Percentiles rank a stretch among this genome's conserved stretches.
Evolutionary conservation across 2,329 filamentous ascomycete genomes (phyloP).

Genomic region (Mycosphaerelloides madeirae): DNA sequence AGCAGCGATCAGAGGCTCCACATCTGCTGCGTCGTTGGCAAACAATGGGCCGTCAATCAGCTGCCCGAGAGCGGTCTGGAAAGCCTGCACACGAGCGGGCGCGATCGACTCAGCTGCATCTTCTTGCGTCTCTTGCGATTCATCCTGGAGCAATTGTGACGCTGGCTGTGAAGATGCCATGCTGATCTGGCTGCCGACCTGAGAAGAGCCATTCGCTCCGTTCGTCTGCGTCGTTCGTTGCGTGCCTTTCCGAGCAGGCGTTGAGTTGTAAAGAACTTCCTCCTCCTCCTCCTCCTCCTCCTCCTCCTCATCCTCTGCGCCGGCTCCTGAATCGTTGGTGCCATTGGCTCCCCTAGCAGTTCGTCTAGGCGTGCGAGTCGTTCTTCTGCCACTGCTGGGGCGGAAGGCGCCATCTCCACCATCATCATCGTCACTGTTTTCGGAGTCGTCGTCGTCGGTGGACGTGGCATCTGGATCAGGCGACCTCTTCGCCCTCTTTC

Average conservation of each 20-base stretch:
- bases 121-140: constrained; percentile 42
- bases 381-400: constrained; percentile 19
- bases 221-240: constrained; percentile 33
- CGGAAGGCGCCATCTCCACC: constrained; percentile 36
- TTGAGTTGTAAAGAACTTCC: constrained; percentile 50
- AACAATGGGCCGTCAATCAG: constrained; percentile 81
- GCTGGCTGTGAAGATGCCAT: constrained; percentile 75
- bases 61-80: constrained; percentile 76
- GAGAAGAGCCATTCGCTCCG: constrained; percentile 36
- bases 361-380: constrained; percentile 25
- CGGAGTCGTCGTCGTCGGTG: constrained; percentile 52
- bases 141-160: constrained; percentile 60
- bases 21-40: constrained; percentile 73
- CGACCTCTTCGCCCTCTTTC: constrained; percentile 66
- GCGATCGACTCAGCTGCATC: constrained; percentile 49
- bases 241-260: constrained; percentile 11
- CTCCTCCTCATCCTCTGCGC: constrained; percentile 19
- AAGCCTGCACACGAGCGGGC: constrained; percentile 61
- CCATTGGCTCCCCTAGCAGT: constrained; percentile 21
- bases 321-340: constrained; percentile 29
- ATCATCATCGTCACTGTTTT: constrained; percentile 55
- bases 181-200: constrained; percentile 60
- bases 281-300: constrained; percentile 35
- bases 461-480: constrained; percentile 52
- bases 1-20: constrained; percentile 68